Percentiles rank a stretch among this genome's conserved stretches.
phyloP scores from a whole-genome alignment of 768 basidiomycete genomes.

The Mycena filopes region DNA sequence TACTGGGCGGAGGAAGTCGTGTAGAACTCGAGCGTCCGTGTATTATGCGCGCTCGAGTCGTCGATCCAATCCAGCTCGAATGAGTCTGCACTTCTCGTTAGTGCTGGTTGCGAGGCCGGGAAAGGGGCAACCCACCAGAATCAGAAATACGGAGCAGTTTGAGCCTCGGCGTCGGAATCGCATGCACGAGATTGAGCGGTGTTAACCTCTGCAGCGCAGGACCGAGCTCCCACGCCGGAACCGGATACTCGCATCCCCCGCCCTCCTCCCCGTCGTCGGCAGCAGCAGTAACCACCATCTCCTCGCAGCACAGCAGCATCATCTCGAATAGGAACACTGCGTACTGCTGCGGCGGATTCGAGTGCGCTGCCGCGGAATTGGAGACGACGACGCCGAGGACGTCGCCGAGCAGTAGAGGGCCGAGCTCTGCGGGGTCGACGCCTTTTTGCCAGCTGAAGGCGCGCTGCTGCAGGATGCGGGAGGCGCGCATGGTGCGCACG shows the following conservation, averaged over 20 bases:
- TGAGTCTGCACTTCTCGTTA: conserved; percentile 33
- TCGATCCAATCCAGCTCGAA: conserved; percentile 48
- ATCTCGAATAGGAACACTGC: conserved; percentile 50
- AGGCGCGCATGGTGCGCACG: conserved; percentile 47
- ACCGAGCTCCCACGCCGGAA: conserved; percentile 51
- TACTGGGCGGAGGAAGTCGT: conserved; percentile 31
- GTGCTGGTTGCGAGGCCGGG: neutral
- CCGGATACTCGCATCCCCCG: conserved; percentile 42
- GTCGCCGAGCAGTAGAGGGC: conserved; percentile 49
- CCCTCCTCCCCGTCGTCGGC: conserved; percentile 18
- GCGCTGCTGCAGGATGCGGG: conserved; percentile 41
- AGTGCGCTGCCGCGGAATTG: too few relatives aligned
- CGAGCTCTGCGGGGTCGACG: conserved; percentile 42
- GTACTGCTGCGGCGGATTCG: conserved; percentile 19
- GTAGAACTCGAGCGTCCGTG: conserved; percentile 26
- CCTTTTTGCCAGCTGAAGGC: conserved; percentile 40
- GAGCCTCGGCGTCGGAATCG: conserved; percentile 43
- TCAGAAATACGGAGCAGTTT: conserved; percentile 42
- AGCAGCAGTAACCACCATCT: conserved; percentile 26
- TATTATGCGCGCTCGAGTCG: conserved; percentile 12
- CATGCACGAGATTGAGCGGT: conserved; percentile 43
- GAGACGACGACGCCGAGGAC: conserved; percentile 39
- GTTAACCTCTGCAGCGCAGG: conserved; percentile 43
- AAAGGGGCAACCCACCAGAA: conserved; percentile 35
- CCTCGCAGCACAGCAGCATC: conserved; percentile 47